A percentile compares a stretch with the other conserved stretches of the same genome.
These are phyloP conservation scores for Pseudisothecium myosuroides DNA, from an alignment of 225 moss, liverwort and hornwort genomes.

Conservation along the genomic window DNA sequence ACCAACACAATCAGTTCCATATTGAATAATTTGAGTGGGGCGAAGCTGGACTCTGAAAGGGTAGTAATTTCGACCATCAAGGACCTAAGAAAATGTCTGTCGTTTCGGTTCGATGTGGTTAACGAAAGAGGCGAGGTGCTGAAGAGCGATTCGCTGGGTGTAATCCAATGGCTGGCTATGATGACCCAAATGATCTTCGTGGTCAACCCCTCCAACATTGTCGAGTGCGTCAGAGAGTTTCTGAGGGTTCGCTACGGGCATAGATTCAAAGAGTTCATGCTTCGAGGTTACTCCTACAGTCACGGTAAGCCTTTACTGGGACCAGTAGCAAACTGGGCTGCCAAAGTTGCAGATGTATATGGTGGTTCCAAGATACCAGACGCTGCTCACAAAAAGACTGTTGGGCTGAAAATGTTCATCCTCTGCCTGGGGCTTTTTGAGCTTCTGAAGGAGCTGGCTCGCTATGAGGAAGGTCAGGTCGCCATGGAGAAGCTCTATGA, in stretches of 20 bases:
- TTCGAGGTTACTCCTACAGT: neutral
- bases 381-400: neutral
- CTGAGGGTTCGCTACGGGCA: neutral
- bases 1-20: neutral
- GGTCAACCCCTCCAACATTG: conserved; percentile 2
- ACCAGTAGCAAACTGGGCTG: conserved; percentile 18
- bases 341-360: conserved; percentile 13
- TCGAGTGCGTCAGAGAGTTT: conserved; percentile 24
- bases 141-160: neutral
- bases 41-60: conserved; percentile 9
- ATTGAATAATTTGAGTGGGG: neutral
- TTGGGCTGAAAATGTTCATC: conserved; percentile 18
- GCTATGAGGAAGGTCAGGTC: neutral
- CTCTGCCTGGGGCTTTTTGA: conserved; percentile 17
- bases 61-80: neutral
- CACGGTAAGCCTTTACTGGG: neutral
- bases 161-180: conserved; percentile 9
- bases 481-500: conserved; percentile 7
- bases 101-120: conserved; percentile 19
- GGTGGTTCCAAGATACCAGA: conserved; percentile 8
- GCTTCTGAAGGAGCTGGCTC: conserved; percentile 2
- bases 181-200: conserved; percentile 29
- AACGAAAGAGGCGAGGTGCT: conserved; percentile 12
- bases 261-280: neutral
- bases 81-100: neutral